Evolutionary conservation across 371 early-diverging fungal species (phyloP), one percentile per base, ranked within the genome.

Genomic region (Rhizopus arrhizus): DNA sequence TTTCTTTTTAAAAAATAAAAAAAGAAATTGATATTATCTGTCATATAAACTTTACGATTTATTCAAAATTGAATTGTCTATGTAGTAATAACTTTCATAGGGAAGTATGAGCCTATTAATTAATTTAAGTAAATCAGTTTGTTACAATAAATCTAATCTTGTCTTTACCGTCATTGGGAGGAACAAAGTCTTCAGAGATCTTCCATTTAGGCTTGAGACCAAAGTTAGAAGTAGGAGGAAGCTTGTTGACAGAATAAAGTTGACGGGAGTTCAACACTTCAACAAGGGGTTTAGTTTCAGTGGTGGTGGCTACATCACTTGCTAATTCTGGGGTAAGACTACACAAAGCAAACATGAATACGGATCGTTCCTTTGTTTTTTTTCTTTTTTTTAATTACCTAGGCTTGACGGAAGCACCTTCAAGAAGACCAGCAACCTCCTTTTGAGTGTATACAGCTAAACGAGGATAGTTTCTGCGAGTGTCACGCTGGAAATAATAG

Each of bases 401-500:
- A 43, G 77, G 65, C 56, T 76, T 70, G 54, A 66, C 68, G 40
- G 69, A 53, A 65, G 72, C 75, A 68, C 83, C 77, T 64, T 80
- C 83, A 36, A 89, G 65, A 57, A 86, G 68, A 56, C 78, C 79
- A 66, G 88, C 91, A 51, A 92, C 85, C 64, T 90, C 88, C 46
- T 83, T 66, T 78, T 93, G 92, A 15, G 88, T 88, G 65, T 90
- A 94, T 11, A 90, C 85, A 40, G 90, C 89, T n/a, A 90, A 77
- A 58, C 90, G 89, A 59, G 97, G 97, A 72, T 91, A 96, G 77
- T 90, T 88, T 71, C 96, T 87, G 62, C 97, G 87, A 59, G 84
- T 81, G 72, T 97, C 97, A 59, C 95, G 90, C 64, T 88, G 86
- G 80, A 80, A 95, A 83, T 97, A 97, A 62, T 88, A 85, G 86